Percentiles rank a stretch among this genome's conserved stretches.
Evolutionary conservation across 1,284 basidiomycete species (phyloP).

Genomic region (Cutaneotrichosporon sp.): DNA sequence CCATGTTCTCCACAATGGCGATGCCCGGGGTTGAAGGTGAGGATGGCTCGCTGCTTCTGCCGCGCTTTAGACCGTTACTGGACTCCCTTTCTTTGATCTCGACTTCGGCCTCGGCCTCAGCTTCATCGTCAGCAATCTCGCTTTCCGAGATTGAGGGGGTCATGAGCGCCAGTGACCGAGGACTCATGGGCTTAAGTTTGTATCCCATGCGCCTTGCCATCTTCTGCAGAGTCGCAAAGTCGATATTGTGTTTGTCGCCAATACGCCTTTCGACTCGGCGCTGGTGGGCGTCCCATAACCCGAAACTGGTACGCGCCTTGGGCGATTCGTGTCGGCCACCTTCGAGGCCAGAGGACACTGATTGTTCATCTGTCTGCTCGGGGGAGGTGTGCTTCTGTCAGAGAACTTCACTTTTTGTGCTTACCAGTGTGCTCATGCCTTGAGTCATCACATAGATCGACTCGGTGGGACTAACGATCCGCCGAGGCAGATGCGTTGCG

Average conservation of each 20-base stretch:
- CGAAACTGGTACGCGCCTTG: too few relatives aligned
- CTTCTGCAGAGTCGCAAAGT: not conserved
- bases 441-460: not conserved
- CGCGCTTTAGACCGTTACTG: not conserved
- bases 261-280: too few relatives aligned
- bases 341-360: not conserved
- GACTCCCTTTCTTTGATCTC: not conserved
- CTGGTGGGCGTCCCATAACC: not conserved
- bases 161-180: not conserved
- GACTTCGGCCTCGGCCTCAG: not conserved
- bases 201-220: not conserved
- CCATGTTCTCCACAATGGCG: not conserved
- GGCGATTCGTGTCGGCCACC: too few relatives aligned
- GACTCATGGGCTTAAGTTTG: slow-evolving; percentile 1
- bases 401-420: not conserved
- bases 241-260: too few relatives aligned
- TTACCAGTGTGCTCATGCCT: not conserved
- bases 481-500: not conserved
- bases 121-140: not conserved
- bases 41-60: not conserved
- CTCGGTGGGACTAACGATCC: not conserved
- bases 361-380: not conserved
- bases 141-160: not conserved
- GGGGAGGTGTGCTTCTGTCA: not conserved
- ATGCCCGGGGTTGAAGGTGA: not conserved